These are phyloP conservation scores for Aphanomyces euteiches DNA, from an alignment of 352 stramenopile genomes.

Conservation along the genomic window DNA sequence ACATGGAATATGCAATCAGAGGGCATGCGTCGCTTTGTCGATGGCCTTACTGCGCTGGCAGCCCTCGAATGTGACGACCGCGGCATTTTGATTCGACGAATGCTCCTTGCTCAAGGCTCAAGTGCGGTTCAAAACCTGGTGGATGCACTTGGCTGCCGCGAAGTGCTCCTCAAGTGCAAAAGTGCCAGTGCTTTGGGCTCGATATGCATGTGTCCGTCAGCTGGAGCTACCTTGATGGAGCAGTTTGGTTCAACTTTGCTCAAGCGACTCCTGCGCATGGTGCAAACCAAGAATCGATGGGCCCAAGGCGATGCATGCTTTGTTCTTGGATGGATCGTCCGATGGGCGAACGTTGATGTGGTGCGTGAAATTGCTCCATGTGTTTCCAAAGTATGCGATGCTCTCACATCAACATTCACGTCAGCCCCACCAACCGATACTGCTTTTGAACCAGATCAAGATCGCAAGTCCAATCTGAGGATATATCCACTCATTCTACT, in stretches of 20 bases:
- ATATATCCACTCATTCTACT: slow-evolving; percentile 29
- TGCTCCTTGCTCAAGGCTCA: slow-evolving; percentile 25
- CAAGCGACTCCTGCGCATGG: slow-evolving; percentile 16
- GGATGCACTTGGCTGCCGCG: slow-evolving; percentile 26
- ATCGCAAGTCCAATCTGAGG: slow-evolving; percentile 24
- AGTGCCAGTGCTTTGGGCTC: slow-evolving; percentile 26
- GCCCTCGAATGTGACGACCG: slow-evolving; percentile 23
- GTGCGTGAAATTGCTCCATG: not conserved
- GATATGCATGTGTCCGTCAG: slow-evolving; percentile 24
- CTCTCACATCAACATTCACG: slow-evolving; percentile 7
- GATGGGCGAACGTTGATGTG: slow-evolving; percentile 4
- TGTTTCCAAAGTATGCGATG: slow-evolving; percentile 19
- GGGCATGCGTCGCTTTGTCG: slow-evolving; percentile 26
- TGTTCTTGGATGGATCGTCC: slow-evolving; percentile 29
- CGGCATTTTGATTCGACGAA: slow-evolving; percentile 14
- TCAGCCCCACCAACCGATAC: not conserved
- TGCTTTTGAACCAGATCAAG: slow-evolving; percentile 1
- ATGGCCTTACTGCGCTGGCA: slow-evolving; percentile 26
- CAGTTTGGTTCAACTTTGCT: not conserved
- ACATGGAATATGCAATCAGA: slow-evolving; percentile 31
- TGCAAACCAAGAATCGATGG: slow-evolving; percentile 27
- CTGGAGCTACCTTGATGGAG: slow-evolving; percentile 4
- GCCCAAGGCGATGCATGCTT: slow-evolving; percentile 30
- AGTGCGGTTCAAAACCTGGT: slow-evolving; percentile 15
- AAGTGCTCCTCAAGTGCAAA: slow-evolving; percentile 29